Conservation (phyloP, 495 filamentous ascomycete species). For the Tuber brumale region DNA sequence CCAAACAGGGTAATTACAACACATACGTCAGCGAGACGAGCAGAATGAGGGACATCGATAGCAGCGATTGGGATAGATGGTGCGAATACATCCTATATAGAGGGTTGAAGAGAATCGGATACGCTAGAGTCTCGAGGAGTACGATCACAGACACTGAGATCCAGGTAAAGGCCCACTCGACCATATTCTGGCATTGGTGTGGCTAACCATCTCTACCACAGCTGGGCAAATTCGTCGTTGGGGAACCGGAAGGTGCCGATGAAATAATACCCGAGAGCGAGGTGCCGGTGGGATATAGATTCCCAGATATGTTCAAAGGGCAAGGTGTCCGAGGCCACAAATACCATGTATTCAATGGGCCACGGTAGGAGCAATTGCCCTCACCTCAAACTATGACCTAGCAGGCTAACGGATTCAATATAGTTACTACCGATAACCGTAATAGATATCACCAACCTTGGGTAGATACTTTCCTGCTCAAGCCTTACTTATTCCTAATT, state of each 20-base stretch:
- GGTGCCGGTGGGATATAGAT: constrained; percentile 68
- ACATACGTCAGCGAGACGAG: constrained; percentile 81
- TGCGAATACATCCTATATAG: constrained; percentile 99
- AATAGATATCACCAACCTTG: not conserved
- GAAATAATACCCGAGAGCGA: constrained; percentile 56
- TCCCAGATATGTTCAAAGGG: constrained; percentile 81
- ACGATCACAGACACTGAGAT: constrained; percentile 98
- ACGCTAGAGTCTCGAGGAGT: constrained; percentile 78
- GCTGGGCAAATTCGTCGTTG: constrained; percentile 92
- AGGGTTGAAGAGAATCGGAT: constrained; percentile 74
- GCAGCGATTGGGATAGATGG: constrained; percentile 93
- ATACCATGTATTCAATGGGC: constrained; percentile 96
- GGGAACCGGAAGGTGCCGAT: constrained; percentile 53
- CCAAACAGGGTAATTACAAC: constrained; percentile 91
- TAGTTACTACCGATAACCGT: constrained; percentile 28
- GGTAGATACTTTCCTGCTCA: not conserved
- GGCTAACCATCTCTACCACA: constrained; percentile 33
- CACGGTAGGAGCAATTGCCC: constrained; percentile 53
- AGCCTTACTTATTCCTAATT: not conserved
- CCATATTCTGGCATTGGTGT: not conserved
- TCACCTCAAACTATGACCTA: not conserved
- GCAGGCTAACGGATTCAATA: constrained; percentile 9
- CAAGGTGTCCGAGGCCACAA: constrained; percentile 79
- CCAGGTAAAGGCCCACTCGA: constrained; percentile 53
- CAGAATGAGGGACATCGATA: constrained; percentile 93